These are phyloP conservation scores for Neoboletus brunneissimus DNA, from an alignment of 768 basidiomycete species.

Conservation along the genomic window DNA sequence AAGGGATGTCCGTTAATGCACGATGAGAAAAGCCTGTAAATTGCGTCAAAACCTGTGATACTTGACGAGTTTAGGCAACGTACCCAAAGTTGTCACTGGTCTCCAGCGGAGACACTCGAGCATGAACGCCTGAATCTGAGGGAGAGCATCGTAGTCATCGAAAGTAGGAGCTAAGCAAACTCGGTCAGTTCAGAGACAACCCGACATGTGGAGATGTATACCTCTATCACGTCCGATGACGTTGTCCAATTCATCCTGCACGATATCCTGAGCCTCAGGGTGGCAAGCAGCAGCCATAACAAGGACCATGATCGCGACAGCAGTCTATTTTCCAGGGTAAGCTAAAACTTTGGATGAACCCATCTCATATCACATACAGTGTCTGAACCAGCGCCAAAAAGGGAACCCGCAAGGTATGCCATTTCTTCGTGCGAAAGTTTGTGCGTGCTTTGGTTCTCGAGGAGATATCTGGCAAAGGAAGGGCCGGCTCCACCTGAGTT, in stretches of 20 bases:
- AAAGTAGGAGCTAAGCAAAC: constrained; percentile 37
- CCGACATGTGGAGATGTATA: not conserved
- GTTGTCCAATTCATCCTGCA: constrained; percentile 54
- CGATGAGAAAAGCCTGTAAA: constrained; percentile 58
- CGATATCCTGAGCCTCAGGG: constrained; percentile 47
- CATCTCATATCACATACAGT: constrained; percentile 37
- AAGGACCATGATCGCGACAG: constrained; percentile 52
- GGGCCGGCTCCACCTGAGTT: constrained; percentile 23
- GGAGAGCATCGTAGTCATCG: constrained; percentile 36
- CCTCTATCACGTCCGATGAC: constrained; percentile 46
- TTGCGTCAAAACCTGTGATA: not conserved
- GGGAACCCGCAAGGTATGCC: constrained; percentile 60
- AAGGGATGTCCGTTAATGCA: constrained; percentile 61
- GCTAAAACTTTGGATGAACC: not conserved
- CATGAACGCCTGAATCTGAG: constrained; percentile 40
- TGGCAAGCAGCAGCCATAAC: constrained; percentile 59
- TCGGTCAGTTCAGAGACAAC: not conserved
- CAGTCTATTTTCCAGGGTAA: constrained; percentile 35
- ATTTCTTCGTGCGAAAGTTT: constrained; percentile 55
- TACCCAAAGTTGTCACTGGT: constrained; percentile 36
- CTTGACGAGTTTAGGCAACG: not conserved
- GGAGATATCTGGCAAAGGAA: constrained; percentile 57
- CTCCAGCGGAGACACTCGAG: constrained; percentile 44
- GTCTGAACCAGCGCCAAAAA: constrained; percentile 67
- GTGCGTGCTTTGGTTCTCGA: constrained; percentile 53